Evolutionary conservation across 371 early-diverging fungal species (phyloP).

Genomic region (Mortierella polycephala): DNA sequence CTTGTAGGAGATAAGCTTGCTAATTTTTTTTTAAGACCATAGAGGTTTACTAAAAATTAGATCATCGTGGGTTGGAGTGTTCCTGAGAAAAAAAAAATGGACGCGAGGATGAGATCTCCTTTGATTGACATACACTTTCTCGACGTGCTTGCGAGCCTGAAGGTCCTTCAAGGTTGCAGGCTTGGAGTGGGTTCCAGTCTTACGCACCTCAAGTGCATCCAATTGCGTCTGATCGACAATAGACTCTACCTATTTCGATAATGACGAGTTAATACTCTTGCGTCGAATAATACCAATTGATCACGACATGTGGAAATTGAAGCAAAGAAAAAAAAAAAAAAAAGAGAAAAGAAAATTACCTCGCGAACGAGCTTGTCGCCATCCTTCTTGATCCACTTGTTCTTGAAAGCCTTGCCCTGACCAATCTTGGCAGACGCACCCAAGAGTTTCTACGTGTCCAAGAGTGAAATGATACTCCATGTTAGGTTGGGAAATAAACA

Average conservation of each 20-base stretch:
- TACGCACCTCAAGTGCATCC: constrained; percentile 76
- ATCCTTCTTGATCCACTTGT: constrained; percentile 95
- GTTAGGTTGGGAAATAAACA: no score
- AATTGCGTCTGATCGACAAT: constrained; percentile 88
- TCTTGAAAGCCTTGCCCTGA: constrained; percentile 94
- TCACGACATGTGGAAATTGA: background rate
- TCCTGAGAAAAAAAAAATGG: background rate
- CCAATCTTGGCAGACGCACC: constrained; percentile 91
- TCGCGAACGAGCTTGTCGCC: constrained; percentile 72
- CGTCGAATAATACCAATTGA: background rate
- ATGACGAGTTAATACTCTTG: background rate
- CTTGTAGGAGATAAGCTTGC: constrained; percentile 86
- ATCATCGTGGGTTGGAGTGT: background rate
- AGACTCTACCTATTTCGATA: constrained; percentile 64
- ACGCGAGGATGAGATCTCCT: no score
- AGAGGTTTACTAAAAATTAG: background rate
- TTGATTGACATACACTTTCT: constrained; percentile 66
- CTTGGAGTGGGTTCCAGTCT: constrained; percentile 71
- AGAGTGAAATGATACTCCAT: no score
- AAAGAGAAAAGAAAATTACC: constrained; percentile 13
- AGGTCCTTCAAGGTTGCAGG: constrained; percentile 82
- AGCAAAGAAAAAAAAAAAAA: background rate
- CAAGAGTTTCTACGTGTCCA: constrained; percentile 61
- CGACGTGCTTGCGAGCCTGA: constrained; percentile 89
- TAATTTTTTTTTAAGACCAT: constrained; percentile 38